Evolutionary conservation across 1,139 yeast species (phyloP).

Genomic region (Hansenula sp.): DNA sequence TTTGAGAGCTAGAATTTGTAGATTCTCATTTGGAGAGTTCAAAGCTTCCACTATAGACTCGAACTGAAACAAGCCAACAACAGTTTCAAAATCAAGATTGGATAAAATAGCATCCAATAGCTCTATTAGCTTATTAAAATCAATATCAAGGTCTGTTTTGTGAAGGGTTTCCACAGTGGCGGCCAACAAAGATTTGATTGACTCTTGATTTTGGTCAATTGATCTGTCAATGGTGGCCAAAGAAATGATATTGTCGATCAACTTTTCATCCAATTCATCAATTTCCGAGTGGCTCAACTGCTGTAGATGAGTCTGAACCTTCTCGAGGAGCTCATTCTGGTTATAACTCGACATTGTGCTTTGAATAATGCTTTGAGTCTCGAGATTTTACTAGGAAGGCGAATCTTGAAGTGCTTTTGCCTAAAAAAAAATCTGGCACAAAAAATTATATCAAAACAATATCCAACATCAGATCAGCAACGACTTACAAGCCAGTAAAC

Average conservation of each 20-base stretch:
- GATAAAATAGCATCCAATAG: slow-evolving; percentile 23
- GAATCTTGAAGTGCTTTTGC: no score
- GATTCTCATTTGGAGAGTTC: slow-evolving; percentile 20
- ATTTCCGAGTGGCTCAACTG: background rate
- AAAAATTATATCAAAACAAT: background rate
- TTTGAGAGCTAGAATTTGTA: slow-evolving; percentile 26
- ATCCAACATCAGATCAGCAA: background rate
- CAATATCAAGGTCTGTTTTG: slow-evolving; percentile 9
- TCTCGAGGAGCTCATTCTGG: background rate
- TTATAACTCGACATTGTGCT: background rate
- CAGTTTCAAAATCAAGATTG: slow-evolving; percentile 25
- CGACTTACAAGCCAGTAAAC: background rate
- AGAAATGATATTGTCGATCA: slow-evolving; percentile 4
- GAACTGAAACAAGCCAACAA: slow-evolving; percentile 23
- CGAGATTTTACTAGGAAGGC: no score
- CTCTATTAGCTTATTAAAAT: slow-evolving; percentile 23
- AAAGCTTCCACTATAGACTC: slow-evolving; percentile 27
- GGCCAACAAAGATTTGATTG: slow-evolving; percentile 7
- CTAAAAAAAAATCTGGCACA: no score
- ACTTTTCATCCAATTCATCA: slow-evolving; percentile 3
- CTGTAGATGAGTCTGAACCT: slow-evolving; percentile 1
- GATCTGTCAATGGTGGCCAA: slow-evolving; percentile 13
- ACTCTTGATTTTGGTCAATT: slow-evolving; percentile 3
- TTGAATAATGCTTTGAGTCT: no score
- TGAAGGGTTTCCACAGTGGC: slow-evolving; percentile 6